Base-by-base conservation (phyloP, 1,139 yeast genomes). In the Yamadazyma jaroonii region DNA sequence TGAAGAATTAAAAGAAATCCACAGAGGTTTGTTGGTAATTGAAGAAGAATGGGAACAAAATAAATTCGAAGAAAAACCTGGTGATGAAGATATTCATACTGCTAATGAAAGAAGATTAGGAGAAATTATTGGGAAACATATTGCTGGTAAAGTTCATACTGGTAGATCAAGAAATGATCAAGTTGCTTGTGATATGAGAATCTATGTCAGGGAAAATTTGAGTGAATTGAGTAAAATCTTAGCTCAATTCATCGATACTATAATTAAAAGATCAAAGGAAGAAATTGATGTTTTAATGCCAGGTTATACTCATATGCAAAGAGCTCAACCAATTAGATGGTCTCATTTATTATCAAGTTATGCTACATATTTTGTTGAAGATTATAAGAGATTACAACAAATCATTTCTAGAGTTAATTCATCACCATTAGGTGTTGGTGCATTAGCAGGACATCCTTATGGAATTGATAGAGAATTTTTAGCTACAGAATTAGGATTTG, bases 321-420 rank as follows among this genome's bases (percentile, higher is more conserved):
- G 96, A 60, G 98, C 98, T 3, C 99, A 92, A 64, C 99, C 99
- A 17, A 92, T 92, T 57, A 81, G 99, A 67, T 92, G 99, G 99
- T 74, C 97, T 1, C 99, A 92, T 61, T 90, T 97, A 96, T 72
- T 92, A 49, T 81, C 94, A 48, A 83, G 89, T 54, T 92, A 92
- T 56, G 97, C 97, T 29, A 92, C 97, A 3, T 92, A 89, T 61
- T 84, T 94, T 61, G 78, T 90, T 10, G 90, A 88, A 56, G 99
- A 92, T 58, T 81, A 84, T 64, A 79, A 86, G 57, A 79, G 98
- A 59, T 74, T 94, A 52, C 67, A 77, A 48, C 94, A 92, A 64
- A 75, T 92, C 37, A 77, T 84, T 49, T 81, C 71, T 43, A 81
- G 98, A 62, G 81, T 89, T 41, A 94, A 94, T 61, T 79, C 77